Evolutionary conservation across 2,329 filamentous ascomycete genomes (phyloP), one percentile per base, ranked within the genome.

Genomic region (Fulvia fulva): DNA sequence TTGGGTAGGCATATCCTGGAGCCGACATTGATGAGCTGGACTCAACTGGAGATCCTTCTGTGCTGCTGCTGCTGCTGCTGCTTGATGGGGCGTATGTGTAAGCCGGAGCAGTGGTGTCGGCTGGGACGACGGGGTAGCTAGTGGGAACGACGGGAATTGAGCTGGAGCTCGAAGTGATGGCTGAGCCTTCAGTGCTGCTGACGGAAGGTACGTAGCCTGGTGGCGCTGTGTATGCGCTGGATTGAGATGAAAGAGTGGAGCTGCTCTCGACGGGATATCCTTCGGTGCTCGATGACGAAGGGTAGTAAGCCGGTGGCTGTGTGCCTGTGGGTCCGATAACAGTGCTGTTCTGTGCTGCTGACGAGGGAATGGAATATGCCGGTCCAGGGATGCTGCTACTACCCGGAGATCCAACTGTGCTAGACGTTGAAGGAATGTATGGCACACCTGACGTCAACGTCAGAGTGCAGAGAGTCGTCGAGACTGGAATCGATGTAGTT

Each of bases 401-500:
- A 26, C 22, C 41, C 12, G 53, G 43, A 16, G 53, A 46, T 19
- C 25, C 21, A 12, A 23, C 19, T 16, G 52, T 30, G 19, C 44
- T 46, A 16, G 21, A 23, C 23, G 44, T 22, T 23, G 21, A 22
- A 46, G 44, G 44, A 46, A 23, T 19, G 23, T 44, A 37, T 25
- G 53, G 44, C 23, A 55, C 43, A 28, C 53, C 53, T 30, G 26
- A 16, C 3, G 53, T 49, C 44, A 12, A 19, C 8, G 53, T 56
- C 23, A 28, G 26, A 22, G 54, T 51, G 46, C 23, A 45, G 22
- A 54, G 37, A 45, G 76, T 78, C 46, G 76, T 78, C 46, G 71
- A 74, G 45, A 75, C 63, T 49, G 72, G 68, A 53, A 76, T 59
- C 53, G 73, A 71, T 45, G 72, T 71, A 19, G 75, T 78, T 56